Evolutionary conservation across 2,329 filamentous ascomycete genomes (phyloP), one percentile per base, ranked within the genome.

Genomic region (Fusarium sp.): DNA sequence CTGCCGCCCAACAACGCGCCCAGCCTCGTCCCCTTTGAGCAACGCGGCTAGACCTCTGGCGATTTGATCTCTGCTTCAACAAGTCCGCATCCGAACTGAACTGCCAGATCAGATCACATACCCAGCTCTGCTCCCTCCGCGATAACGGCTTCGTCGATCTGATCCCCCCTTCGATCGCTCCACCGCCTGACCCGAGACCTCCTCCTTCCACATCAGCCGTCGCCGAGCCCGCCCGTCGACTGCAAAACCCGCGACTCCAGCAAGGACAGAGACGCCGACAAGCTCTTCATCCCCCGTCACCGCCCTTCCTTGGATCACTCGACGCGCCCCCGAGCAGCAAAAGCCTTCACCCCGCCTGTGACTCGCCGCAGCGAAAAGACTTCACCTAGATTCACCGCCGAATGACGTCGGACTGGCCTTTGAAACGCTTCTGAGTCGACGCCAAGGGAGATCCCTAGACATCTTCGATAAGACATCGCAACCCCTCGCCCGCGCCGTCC

Each of bases 131-230:
- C 51, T 28, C 57, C 40, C 43, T 51, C 60, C 60, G 56, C 52
- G 62, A 48, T 58, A 43, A 55, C 62, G 48, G 58, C 65, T 63
- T 71, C 60, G 58, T 64, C 68, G 72, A 73, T 73, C 67, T 23
- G 36, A 18, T 31, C 58, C 68, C 67, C 71, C 72, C 72, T 72
- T 74, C 65, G 69, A 73, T 66, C 59, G 72, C 72, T 74, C 72
- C 72, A 74, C 72, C 72, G 72, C 72, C 72, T 62, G 72, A 65
- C 59, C 65, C 62, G 57, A 71, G 63, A 72, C 71, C 62, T 66
- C 60, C 56, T 54, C 66, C 55, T 34, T 62, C 37, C 51, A 62
- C 43, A 56, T 51, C 62, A 69, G 52, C 69, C 66, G 66, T 70
- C 63, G 60, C 61, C 69, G 59, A 65, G 44, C 47, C 50, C 53